phyloP scores from a whole-genome alignment of 78 protist genomes.

The Guillardia theta region DNA sequence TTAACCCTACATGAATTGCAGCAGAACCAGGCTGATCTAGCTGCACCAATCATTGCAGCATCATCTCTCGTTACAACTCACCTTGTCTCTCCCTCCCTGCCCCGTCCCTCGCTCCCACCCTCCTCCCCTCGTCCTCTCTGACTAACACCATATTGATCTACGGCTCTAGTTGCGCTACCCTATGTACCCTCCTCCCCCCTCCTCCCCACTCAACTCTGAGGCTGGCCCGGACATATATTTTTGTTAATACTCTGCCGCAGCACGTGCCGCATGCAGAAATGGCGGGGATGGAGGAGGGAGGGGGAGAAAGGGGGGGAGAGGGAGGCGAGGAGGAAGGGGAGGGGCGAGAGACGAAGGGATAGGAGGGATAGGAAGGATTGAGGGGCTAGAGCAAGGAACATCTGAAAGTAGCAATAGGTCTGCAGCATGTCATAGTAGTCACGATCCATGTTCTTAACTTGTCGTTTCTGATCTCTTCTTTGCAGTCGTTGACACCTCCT shows the following conservation, averaged over 20 bases:
- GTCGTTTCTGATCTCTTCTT: no score
- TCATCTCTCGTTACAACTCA: no score
- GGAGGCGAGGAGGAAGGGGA: background rate
- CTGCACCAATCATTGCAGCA: no score
- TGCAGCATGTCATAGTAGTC: background rate
- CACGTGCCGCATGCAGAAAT: background rate
- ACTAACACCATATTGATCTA: background rate
- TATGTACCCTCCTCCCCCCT: background rate
- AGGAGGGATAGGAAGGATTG: background rate
- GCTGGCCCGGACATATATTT: background rate
- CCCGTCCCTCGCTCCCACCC: no score
- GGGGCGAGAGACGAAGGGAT: background rate
- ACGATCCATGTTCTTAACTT: background rate
- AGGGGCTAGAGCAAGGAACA: background rate
- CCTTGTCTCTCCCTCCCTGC: no score
- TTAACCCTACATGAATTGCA: no score
- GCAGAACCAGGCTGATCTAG: no score
- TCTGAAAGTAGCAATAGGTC: background rate
- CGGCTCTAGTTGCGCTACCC: background rate
- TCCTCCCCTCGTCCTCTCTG: no score
- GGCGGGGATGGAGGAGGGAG: background rate
- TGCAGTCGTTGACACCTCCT: background rate
- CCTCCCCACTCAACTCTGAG: background rate
- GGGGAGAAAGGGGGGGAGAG: background rate
- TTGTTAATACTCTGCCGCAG: no score